A percentile compares a stretch with the other conserved stretches of the same genome.
phyloP scores from a whole-genome alignment of 176 grass and related monocot species.

The Oryza australiensis region DNA sequence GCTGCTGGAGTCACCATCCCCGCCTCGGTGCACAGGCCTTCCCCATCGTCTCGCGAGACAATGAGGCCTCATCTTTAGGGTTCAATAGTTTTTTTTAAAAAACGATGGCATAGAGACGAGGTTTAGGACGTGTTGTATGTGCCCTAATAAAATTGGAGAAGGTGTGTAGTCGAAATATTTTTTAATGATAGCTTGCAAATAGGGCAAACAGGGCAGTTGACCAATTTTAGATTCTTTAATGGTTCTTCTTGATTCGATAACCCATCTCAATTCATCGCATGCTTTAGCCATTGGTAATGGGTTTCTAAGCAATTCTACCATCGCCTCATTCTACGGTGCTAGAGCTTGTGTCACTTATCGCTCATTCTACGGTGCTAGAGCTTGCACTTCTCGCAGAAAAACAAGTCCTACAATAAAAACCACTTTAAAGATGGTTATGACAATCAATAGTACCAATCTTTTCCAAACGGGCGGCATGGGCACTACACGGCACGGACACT shows the following conservation, averaged over 20 bases:
- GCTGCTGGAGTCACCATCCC: no score
- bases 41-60: no score
- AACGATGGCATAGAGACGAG: no score
- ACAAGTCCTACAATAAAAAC: conserved; percentile 24
- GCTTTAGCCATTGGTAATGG: conserved; percentile 18
- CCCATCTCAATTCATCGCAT: background rate
- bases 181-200: conserved; percentile 40
- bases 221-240: conserved; percentile 38
- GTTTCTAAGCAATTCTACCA: conserved; percentile 31
- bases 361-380: no score
- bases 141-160: conserved; percentile 8
- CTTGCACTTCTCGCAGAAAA: conserved; percentile 31
- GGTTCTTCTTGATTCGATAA: conserved; percentile 5
- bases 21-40: no score
- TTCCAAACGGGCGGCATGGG: no score
- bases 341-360: conserved; percentile 39
- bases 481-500: no score
- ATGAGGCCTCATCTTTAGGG: no score
- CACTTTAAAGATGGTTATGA: no score
- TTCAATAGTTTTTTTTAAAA: no score
- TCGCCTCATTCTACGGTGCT: conserved; percentile 45
- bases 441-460: no score
- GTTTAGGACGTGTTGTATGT: no score
- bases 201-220: conserved; percentile 27
- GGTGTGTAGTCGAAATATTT: conserved; percentile 45